Conservation (phyloP, 306 rosid species). For the Malus fusca region DNA sequence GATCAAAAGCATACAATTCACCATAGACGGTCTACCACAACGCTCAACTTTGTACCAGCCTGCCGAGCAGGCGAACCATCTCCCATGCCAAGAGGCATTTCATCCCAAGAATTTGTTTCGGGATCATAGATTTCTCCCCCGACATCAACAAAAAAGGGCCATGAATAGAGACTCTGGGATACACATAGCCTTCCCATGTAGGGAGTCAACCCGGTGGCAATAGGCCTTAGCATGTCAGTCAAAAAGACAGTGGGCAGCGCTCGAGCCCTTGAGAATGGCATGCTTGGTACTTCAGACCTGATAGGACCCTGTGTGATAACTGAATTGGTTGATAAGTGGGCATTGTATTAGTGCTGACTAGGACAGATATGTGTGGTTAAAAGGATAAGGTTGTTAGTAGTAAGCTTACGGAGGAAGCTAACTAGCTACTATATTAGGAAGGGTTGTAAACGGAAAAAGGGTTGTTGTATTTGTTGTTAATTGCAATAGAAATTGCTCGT, state of each 20-base stretch:
- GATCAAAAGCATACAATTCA: conserved; percentile 85
- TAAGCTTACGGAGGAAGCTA: too few species aligned
- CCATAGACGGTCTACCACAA: conserved; percentile 53
- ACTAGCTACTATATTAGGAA: too few species aligned
- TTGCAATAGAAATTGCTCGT: too few species aligned
- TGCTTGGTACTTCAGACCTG: conserved; percentile 71
- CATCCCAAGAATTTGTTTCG: conserved; percentile 68
- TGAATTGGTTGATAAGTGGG: too few species aligned
- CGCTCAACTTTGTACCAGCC: conserved; percentile 81
- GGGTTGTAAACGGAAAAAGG: too few species aligned
- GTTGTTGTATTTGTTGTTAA: too few species aligned
- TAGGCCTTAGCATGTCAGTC: conserved; percentile 86
- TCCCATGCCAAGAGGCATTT: conserved; percentile 94
- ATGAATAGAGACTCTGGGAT: conserved; percentile 80
- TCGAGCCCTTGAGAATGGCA: conserved; percentile 91
- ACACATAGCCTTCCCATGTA: conserved; percentile 81
- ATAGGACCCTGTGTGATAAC: too few species aligned
- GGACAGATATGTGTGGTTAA: too few species aligned
- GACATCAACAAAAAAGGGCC: conserved; percentile 96
- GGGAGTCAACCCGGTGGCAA: conserved; percentile 83
- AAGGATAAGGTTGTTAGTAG: too few species aligned
- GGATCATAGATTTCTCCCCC: conserved; percentile 97
- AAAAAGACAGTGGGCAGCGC: conserved; percentile 66
- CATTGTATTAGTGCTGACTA: too few species aligned
- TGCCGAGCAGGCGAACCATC: conserved; percentile 96